Percentiles rank a stretch among this genome's conserved stretches.
phyloP scores from a whole-genome alignment of 2,329 filamentous ascomycete genomes.

The Trichophyton benhamiae region DNA sequence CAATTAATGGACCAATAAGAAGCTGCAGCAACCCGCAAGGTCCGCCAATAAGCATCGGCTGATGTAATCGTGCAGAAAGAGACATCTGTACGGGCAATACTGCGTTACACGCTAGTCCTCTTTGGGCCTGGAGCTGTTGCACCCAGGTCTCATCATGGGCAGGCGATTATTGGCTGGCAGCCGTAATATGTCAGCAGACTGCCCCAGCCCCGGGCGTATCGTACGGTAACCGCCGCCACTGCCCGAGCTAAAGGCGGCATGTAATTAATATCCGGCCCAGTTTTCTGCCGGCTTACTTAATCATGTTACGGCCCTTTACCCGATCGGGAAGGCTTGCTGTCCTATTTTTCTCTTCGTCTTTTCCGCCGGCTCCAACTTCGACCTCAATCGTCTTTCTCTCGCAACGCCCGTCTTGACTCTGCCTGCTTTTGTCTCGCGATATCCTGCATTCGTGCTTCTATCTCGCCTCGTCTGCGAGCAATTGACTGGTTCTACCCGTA shows the following conservation, averaged over 20 bases:
- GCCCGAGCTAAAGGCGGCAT: constrained; percentile 3
- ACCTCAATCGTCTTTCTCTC: neutral
- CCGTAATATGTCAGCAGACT: neutral
- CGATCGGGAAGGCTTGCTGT: constrained; percentile 1
- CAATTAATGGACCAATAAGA: neutral
- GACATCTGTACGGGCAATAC: neutral
- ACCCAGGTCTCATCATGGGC: neutral
- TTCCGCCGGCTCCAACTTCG: neutral
- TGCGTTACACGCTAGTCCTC: neutral
- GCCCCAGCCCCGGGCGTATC: neutral
- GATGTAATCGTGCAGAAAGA: neutral
- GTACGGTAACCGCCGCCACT: neutral
- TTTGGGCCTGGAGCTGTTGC: neutral
- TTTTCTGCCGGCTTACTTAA: neutral
- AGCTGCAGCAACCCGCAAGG: neutral
- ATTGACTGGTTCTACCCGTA: neutral
- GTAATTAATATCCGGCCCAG: neutral
- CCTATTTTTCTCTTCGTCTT: constrained; percentile 2
- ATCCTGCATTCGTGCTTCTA: neutral
- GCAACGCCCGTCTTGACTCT: neutral
- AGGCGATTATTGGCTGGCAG: neutral
- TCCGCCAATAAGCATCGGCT: neutral
- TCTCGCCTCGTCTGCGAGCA: neutral
- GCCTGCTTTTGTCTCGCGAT: neutral
- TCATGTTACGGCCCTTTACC: neutral